Conservation (phyloP, 2,329 filamentous ascomycete species). For the Tolypocladium tropicale region DNA sequence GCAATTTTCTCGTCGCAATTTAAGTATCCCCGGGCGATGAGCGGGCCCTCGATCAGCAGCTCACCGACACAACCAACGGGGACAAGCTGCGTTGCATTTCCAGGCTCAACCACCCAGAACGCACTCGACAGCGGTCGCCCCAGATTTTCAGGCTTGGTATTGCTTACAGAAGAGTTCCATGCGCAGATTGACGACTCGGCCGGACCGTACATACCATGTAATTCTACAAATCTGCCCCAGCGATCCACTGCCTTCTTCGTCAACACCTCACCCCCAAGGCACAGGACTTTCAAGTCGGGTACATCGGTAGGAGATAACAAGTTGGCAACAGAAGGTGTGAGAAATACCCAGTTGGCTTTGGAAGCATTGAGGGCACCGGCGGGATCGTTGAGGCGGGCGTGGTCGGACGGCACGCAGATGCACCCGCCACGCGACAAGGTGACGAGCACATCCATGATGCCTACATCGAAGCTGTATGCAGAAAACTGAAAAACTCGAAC, state of each 20-base stretch:
- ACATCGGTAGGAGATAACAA: slow-evolving; percentile 1
- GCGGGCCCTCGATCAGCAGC: background rate
- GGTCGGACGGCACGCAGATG: slow-evolving; percentile 7
- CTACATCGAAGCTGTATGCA: slow-evolving; percentile 9
- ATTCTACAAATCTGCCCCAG: background rate
- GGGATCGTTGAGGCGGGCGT: slow-evolving; percentile 6
- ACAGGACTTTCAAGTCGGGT: background rate
- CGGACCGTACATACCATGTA: background rate
- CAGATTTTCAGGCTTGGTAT: background rate
- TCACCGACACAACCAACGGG: background rate
- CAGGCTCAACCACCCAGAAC: background rate
- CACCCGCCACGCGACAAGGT: slow-evolving; percentile 7
- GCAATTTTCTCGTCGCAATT: background rate
- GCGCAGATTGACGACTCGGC: background rate
- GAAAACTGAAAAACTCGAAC: slow-evolving; percentile 10
- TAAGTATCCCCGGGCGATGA: background rate
- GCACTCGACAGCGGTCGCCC: background rate
- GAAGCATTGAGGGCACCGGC: slow-evolving; percentile 2
- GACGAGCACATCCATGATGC: slow-evolving; percentile 6
- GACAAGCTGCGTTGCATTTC: background rate
- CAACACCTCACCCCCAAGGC: slow-evolving; percentile 1
- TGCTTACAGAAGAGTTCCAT: background rate
- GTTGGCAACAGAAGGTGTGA: slow-evolving; percentile 5
- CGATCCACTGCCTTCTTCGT: background rate
- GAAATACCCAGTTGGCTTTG: background rate